Evolutionary conservation across 306 rosid genomes (phyloP), one percentile per base, ranked within the genome.

Genomic region (Quercus glauca): DNA sequence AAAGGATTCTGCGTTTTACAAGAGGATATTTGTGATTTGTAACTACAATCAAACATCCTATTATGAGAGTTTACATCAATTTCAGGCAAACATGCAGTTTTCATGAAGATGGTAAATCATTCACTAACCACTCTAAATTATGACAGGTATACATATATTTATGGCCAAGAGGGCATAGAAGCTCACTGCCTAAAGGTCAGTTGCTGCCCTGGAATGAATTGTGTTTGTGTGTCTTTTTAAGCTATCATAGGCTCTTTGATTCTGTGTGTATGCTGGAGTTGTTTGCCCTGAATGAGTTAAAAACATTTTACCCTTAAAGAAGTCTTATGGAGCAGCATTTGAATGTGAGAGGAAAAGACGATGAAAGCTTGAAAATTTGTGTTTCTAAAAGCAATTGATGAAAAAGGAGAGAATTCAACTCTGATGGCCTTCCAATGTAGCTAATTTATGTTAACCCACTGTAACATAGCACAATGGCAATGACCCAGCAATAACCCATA

Each of bases 101-200:
- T 21, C 19, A 12, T 21, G 29, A 60, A 60, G 67, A 12, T 60
- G 29, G 67, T 25, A 60, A 21, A 60, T 1, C 31, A 25, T 11
- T 21, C n/a, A n/a, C 49, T 78, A 17, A 87, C 65, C 65, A 18
- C 75, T 84, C 19, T 55, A 73, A 80, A 72, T 85, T 68, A 58
- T 60, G 67, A 64, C 90, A 95, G 99, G 87, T 95, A 90, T 76
- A 19, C 86, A 17, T 92, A 92, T 83, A 92, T 92, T 72, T 95
- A 95, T 88, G 85, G 81, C 73, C 87, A 90, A 25, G 93, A 83
- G 45, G 98, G 99, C 57, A 89, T 88, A 53, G 98, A 95, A 78
- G 90, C 93, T 88, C 99, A 92, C 72, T 95, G 99, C 90, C 90
- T 95, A 25, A 86, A 90, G 98, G 99, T 94, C 70, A 71, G 95